Conservation (phyloP, 768 basidiomycete species). For the Pisolithus orientalis region DNA sequence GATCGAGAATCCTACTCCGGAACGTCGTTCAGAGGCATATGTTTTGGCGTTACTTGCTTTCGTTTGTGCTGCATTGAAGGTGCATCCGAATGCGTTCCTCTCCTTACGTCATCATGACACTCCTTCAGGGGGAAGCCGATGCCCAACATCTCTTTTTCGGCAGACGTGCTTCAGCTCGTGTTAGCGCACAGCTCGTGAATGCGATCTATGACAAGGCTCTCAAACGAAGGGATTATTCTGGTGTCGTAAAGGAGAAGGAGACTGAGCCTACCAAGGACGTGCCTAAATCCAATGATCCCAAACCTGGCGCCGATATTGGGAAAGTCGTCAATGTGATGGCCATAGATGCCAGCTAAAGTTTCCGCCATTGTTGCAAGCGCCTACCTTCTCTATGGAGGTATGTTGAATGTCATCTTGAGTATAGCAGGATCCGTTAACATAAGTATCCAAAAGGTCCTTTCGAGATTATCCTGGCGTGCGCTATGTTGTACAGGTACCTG, state of each 20-base stretch:
- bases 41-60: conserved; percentile 77
- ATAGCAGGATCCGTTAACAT: not conserved
- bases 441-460: conserved; percentile 48
- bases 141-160: conserved; percentile 76
- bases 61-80: conserved; percentile 37
- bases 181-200: conserved; percentile 77
- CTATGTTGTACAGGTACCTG: conserved; percentile 5
- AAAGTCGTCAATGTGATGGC: conserved; percentile 92
- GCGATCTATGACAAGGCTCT: conserved; percentile 86
- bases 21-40: conserved; percentile 57
- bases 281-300: conserved; percentile 38
- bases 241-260: conserved; percentile 51
- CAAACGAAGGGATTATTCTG: conserved; percentile 78
- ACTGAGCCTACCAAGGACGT: conserved; percentile 16
- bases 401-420: conserved; percentile 3
- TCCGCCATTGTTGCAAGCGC: conserved; percentile 46
- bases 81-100: not conserved
- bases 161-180: conserved; percentile 66
- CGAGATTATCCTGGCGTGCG: conserved; percentile 59
- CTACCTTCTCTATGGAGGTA: conserved; percentile 63
- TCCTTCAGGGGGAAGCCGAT: conserved; percentile 51
- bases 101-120: not conserved
- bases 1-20: conserved; percentile 42
- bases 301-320: conserved; percentile 78
- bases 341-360: conserved; percentile 62